These are phyloP conservation scores for Tulasnella sp. DNA, from an alignment of 768 basidiomycete species.

Conservation along the genomic window DNA sequence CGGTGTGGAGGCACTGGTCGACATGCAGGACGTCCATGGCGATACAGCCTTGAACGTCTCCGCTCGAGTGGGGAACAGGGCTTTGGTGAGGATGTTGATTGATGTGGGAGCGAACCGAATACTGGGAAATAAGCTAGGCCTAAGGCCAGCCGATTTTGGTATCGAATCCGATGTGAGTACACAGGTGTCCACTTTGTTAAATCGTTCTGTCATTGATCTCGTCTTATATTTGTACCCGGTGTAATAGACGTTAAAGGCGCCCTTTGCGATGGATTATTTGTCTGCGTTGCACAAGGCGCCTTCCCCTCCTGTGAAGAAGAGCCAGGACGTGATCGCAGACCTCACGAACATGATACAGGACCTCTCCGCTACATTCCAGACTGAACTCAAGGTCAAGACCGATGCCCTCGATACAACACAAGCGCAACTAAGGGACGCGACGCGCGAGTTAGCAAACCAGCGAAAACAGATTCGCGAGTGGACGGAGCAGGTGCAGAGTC, in stretches of 20 bases:
- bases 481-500: constrained; percentile 61
- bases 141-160: constrained; percentile 91
- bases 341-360: constrained; percentile 77
- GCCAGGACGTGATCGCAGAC: constrained; percentile 82
- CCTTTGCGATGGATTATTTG: constrained; percentile 61
- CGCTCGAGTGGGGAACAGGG: constrained; percentile 83
- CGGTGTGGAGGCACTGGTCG: constrained; percentile 69
- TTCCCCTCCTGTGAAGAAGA: constrained; percentile 72
- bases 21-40: constrained; percentile 88
- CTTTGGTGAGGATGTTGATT: constrained; percentile 72
- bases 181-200: not conserved
- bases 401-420: constrained; percentile 81
- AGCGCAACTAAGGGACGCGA: constrained; percentile 77
- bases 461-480: constrained; percentile 72
- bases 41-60: constrained; percentile 95
- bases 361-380: constrained; percentile 65
- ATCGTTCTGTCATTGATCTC: too few relatives aligned
- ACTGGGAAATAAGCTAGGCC: constrained; percentile 82
- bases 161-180: constrained; percentile 73
- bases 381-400: constrained; percentile 79
- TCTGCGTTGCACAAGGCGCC: constrained; percentile 63
- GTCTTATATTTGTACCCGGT: too few relatives aligned
- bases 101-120: constrained; percentile 89
- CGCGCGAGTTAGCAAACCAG: constrained; percentile 82
- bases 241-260: constrained; percentile 20